Percentiles rank a stretch among this genome's conserved stretches.
phyloP scores from a whole-genome alignment of 75 land plant genomes.

The Larix kaempferi region DNA sequence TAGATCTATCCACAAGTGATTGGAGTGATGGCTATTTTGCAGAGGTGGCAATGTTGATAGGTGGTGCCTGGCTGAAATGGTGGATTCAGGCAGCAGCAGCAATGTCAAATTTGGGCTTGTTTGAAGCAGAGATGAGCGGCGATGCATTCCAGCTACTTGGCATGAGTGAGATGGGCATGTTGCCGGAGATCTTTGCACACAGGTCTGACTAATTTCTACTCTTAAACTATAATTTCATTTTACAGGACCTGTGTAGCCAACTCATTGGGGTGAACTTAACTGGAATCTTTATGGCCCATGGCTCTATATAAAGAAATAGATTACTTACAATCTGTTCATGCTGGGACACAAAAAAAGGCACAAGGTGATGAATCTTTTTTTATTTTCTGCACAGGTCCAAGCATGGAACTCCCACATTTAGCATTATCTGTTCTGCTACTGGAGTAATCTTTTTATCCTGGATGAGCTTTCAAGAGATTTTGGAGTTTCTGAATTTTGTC shows the following conservation, averaged over 20 bases:
- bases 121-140: slow-evolving; percentile 82
- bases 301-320: too few species aligned
- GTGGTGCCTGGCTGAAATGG: slow-evolving; percentile 65
- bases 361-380: neutral
- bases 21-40: slow-evolving; percentile 74
- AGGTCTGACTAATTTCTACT: slow-evolving; percentile 27
- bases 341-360: too few species aligned
- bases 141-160: slow-evolving; percentile 73
- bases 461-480: slow-evolving; percentile 83
- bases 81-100: slow-evolving; percentile 76
- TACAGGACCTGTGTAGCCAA: too few species aligned
- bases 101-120: slow-evolving; percentile 61
- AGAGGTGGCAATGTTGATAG: slow-evolving; percentile 49
- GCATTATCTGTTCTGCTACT: slow-evolving; percentile 70
- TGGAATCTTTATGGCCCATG: too few species aligned
- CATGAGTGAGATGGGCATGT: slow-evolving; percentile 77
- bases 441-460: slow-evolving; percentile 77
- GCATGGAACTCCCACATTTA: slow-evolving; percentile 71
- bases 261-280: too few species aligned
- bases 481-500: slow-evolving; percentile 56
- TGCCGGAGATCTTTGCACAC: slow-evolving; percentile 38
- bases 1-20: slow-evolving; percentile 13
- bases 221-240: too few species aligned
- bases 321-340: too few species aligned
- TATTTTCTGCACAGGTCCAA: slow-evolving; percentile 34